Evolutionary conservation across 1,284 basidiomycete species (phyloP).

Genomic region (Boletus austroedulis): DNA sequence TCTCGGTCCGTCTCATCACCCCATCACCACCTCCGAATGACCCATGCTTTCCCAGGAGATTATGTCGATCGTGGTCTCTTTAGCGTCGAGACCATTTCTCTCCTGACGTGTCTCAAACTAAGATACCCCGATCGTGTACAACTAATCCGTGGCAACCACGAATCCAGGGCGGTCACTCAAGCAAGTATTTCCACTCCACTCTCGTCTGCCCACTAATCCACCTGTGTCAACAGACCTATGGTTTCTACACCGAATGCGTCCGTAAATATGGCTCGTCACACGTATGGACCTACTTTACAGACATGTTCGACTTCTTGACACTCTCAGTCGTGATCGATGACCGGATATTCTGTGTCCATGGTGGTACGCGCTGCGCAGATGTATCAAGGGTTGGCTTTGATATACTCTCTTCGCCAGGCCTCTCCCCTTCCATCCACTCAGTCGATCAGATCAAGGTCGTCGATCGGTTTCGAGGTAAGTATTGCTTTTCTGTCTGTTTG

Average conservation of each 20-base stretch:
- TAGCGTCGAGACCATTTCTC: slow-evolving; percentile 97
- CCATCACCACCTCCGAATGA: background rate
- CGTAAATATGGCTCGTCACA: slow-evolving; percentile 95
- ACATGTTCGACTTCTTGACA: slow-evolving; percentile 99
- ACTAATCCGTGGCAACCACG: slow-evolving; percentile 97
- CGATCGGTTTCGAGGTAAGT: slow-evolving; percentile 86
- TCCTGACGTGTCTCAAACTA: slow-evolving; percentile 94
- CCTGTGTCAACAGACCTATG: slow-evolving; percentile 76
- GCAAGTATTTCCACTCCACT: slow-evolving; percentile 43
- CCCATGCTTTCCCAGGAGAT: slow-evolving; percentile 61
- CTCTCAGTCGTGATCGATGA: slow-evolving; percentile 98
- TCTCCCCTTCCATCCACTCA: slow-evolving; percentile 97
- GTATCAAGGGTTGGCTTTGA: background rate
- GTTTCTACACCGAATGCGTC: slow-evolving; percentile 98
- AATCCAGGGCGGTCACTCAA: slow-evolving; percentile 97
- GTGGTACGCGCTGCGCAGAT: slow-evolving; percentile 54
- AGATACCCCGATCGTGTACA: slow-evolving; percentile 97
- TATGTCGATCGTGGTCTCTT: slow-evolving; percentile 98
- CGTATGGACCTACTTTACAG: slow-evolving; percentile 99
- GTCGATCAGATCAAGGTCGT: slow-evolving; percentile 99
- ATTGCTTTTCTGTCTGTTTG: slow-evolving; percentile 18
- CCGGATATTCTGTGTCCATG: slow-evolving; percentile 98
- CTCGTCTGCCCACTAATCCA: slow-evolving; percentile 21
- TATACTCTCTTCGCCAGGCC: slow-evolving; percentile 47
- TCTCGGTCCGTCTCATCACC: slow-evolving; percentile 61